A percentile compares a stretch with the other conserved stretches of the same genome.
Conservation (phyloP, 208 protist species). For the Porcisia hertigi region DNA sequence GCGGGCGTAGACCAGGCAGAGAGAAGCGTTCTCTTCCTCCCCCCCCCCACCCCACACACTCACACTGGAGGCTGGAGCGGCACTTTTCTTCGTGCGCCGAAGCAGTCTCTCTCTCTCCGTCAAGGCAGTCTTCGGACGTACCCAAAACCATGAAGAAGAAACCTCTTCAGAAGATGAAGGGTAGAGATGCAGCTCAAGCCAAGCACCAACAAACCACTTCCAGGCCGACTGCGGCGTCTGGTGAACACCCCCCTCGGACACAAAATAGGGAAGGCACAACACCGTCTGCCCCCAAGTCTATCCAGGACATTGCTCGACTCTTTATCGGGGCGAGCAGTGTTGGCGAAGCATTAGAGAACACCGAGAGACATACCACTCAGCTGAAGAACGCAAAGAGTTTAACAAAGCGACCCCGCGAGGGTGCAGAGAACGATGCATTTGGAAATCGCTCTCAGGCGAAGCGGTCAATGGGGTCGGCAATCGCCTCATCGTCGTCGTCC, state of each 20-base stretch:
- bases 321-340: conserved; percentile 21
- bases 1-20: not conserved
- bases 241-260: not conserved
- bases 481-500: not conserved
- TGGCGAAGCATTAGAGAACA: not conserved
- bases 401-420: not conserved
- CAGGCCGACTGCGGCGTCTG: not conserved
- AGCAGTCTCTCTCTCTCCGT: not conserved
- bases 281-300: conserved; percentile 9
- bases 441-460: conserved; percentile 1
- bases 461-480: not conserved
- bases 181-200: no score
- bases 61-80: not conserved
- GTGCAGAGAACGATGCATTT: not conserved
- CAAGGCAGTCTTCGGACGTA: not conserved
- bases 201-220: not conserved
- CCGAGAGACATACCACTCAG: not conserved
- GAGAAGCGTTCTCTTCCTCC: not conserved
- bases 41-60: not conserved
- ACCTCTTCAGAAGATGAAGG: not conserved
- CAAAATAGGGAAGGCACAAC: not conserved
- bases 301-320: conserved; percentile 27
- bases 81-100: not conserved
- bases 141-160: not conserved
- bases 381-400: conserved; percentile 1